Evolutionary conservation across 2,329 filamentous ascomycete species (phyloP), one percentile per base, ranked within the genome.

Genomic region (Pseudopithomyces maydicus): DNA sequence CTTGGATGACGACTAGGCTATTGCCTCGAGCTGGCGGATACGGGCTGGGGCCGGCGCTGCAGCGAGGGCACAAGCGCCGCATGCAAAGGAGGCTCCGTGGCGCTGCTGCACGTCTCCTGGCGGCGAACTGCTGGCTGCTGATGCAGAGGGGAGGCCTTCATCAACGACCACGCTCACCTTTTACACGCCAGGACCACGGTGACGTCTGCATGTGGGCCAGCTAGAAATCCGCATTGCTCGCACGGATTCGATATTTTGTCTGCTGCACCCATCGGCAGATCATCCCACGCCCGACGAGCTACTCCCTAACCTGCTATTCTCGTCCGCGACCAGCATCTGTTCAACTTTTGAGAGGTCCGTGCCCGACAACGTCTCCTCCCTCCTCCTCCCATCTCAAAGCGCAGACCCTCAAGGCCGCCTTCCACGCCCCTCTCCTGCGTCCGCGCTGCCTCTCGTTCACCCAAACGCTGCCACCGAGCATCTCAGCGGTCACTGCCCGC

Each of bases 401-500:
- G 15, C 48, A 33, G 14, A 11, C 23, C 23, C n/a, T 51, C 38
- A 23, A 19, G 26, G 36, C 33, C 23, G 26, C 35, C 23, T 32
- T 22, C 41, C 36, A 29, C 52, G 17, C 33, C 46, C 29, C 19
- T 42, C 46, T 29, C 26, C 26, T 29, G 23, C 6, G 36, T 35
- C 17, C 14, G 29, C 43, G 12, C 17, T 14, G 46, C 42, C 48
- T 19, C 42, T 54, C 54, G 52, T 55, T 52, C 55, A 43, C 51
- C 52, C 35, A 48, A 52, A 49, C 57, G 33, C 59, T 68, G 64
- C 58, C 60, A 50, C 19, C 58, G 58, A 62, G 55, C 64, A 59
- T 49, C 44, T 58, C 58, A 36, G 44, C 53, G 38, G 32, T 47
- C 35, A n/a, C 52, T 14, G 43, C 55, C 47, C 52, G 47, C 42